Base-by-base conservation (phyloP, 2,329 filamentous ascomycete species). In the Trichoderma polysporum region DNA sequence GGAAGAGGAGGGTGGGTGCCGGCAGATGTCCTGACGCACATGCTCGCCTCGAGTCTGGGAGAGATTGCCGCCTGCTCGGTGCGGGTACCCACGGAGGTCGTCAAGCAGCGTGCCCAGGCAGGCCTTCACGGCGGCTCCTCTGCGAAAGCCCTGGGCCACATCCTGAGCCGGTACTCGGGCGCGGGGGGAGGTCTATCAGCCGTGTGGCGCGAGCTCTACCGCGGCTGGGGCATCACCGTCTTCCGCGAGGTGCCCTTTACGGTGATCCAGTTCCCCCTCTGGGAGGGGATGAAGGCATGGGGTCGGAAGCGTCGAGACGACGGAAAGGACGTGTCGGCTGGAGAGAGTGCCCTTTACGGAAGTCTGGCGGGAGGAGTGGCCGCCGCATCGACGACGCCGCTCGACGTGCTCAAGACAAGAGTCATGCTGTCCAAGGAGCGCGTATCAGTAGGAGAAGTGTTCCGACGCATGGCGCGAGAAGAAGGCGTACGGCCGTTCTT, bases 221-320 rank as follows among this genome's bases (percentile, higher is more conserved):
- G 95, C 39, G 95, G 96, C 1, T 97, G 93, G 86, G 87, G 88
- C 19, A 93, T 98, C 72, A 99, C 95, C 1, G 90, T 99, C 61
- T 90, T 97, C 81, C 88, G 95, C 68, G 95, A 99, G 83, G 94
- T 99, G 69, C 95, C 95, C 4, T 99, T 99, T 75, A 98, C 96
- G 2, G 90, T 97, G 10, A 91, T 99, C 70, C 95, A 99, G 79
- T 99, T 99, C 77, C 95, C 95, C 53, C 85, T 99, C 70, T 99
- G 95, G 95, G 95, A 99, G 80, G 88, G 86, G 4, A 86, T 98
- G 85, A 98, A 97, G 84, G 83, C 84, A 49, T 92, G 87, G 85
- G 84, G 88, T 6, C 79, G 84, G 50, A 73, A 80, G 47, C 77
- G 82, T 56, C 75, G 74, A 37, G 68, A 69, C 2, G 68, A 59